These are phyloP conservation scores for Bromus sterilis DNA, from an alignment of 176 grass and related monocot genomes.

Conservation along the genomic window DNA sequence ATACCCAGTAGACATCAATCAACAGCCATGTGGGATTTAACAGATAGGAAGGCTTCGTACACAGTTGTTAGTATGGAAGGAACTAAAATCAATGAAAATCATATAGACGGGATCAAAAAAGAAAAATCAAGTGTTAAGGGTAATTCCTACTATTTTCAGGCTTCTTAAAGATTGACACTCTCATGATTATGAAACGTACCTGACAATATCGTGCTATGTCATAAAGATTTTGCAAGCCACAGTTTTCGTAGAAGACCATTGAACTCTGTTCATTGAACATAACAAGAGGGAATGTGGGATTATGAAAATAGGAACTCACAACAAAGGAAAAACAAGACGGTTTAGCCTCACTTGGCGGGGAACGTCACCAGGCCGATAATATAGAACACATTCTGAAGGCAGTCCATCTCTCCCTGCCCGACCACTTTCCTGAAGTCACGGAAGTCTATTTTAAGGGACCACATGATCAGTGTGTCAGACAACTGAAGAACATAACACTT, in stretches of 20 bases:
- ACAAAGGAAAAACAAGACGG: slow-evolving; percentile 5
- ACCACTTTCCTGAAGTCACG: slow-evolving; percentile 64
- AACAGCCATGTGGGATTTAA: not conserved
- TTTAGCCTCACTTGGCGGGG: slow-evolving; percentile 53
- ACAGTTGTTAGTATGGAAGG: slow-evolving; percentile 6
- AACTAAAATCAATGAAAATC: not conserved
- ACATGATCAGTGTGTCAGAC: not conserved
- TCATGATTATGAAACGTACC: slow-evolving; percentile 34
- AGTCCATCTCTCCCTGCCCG: slow-evolving; percentile 87
- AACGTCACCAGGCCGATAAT: slow-evolving; percentile 81
- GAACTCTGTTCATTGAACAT: slow-evolving; percentile 58
- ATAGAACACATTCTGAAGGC: slow-evolving; percentile 85
- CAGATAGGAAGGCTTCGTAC: not conserved
- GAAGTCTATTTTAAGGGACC: slow-evolving; percentile 5
- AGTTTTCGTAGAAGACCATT: slow-evolving; percentile 97
- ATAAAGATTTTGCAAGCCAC: slow-evolving; percentile 94
- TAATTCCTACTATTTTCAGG: not conserved
- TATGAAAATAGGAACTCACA: slow-evolving; percentile 13
- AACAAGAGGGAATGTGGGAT: not conserved
- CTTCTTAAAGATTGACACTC: not conserved
- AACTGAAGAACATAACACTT: not conserved
- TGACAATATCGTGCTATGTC: slow-evolving; percentile 84
- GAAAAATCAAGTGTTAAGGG: slow-evolving; percentile 5
- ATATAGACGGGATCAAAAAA: not conserved
- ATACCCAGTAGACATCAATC: not conserved